Evolutionary conservation across 495 filamentous ascomycete genomes (phyloP).

Genomic region (Trichoderma orchidacearum): DNA sequence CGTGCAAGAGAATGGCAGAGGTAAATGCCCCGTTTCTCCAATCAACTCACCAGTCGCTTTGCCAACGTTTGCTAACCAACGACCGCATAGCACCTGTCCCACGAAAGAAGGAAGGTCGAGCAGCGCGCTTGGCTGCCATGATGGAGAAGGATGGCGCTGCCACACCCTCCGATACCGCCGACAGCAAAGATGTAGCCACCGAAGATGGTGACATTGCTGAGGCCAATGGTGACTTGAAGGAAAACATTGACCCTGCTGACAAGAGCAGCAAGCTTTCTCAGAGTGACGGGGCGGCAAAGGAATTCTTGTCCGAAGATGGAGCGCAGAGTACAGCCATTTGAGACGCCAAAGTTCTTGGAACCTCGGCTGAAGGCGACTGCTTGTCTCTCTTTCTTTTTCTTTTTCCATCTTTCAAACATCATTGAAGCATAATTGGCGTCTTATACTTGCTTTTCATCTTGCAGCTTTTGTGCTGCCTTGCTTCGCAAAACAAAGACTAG

Average conservation of each 20-base stretch:
- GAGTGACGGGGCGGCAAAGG: no score
- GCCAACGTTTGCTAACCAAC: not conserved
- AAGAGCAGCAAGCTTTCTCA: no score
- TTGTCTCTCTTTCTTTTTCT: no score
- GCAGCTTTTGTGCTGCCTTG: no score
- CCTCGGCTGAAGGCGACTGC: no score
- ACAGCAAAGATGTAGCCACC: not conserved
- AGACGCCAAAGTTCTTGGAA: no score
- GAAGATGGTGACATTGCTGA: not conserved
- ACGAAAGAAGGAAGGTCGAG: conserved; percentile 38
- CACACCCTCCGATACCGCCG: not conserved
- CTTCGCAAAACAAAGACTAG: no score
- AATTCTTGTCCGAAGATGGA: not conserved
- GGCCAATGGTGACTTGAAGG: not conserved
- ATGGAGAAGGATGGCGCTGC: conserved; percentile 14
- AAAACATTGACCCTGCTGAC: not conserved
- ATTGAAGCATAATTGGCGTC: no score
- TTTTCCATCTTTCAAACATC: no score
- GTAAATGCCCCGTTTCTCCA: conserved; percentile 21
- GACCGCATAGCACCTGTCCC: conserved; percentile 26
- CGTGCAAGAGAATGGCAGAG: conserved; percentile 88
- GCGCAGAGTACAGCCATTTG: not conserved
- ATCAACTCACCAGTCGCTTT: not conserved
- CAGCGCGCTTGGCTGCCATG: conserved; percentile 32
- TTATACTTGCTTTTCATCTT: no score